Base-by-base conservation (phyloP, 805 yeast species). In the Maudiozyma serrabonitensis region DNA sequence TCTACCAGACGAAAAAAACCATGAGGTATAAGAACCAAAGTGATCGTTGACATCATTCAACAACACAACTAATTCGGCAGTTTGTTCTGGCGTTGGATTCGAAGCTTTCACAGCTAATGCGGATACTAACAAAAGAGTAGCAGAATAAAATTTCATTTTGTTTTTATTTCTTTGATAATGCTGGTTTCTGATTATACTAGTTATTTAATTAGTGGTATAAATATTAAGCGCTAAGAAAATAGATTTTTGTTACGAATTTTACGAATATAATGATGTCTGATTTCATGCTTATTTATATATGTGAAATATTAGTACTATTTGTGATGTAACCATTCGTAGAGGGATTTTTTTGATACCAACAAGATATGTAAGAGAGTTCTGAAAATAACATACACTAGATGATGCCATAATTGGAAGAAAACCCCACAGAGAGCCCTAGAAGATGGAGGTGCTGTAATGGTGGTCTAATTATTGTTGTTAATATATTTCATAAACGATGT, bases 51-150 rank as follows among this genome's bases (percentile, higher is more conserved):
- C 57, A 49, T 57, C 61, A 16, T 45, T 37, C 28, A 57, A 28
- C 45, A 55, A 45, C 26, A 53, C 60, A 34, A 44, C 43, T 35
- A 58, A 48, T 48, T 55, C 59, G 35, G 54, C 51, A 23, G 50
- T 46, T 41, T 54, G 45, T 26, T 19, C 45, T 38, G 50, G 50
- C 16, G 54, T 48, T 34, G 49, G 34, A 23, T 48, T 48, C 11
- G 47, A 32, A 18, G 48, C 49, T 35, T 47, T 48, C 18, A 39
- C 54, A 37, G 45, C 12, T 9, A 38, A 26, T 6, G 51, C 55
- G 4, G 43, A 12, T 6, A 16, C 31, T n/a, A 41, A 12, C 16
- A 31, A 16, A 9, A 25, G 25, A 11, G 35, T n/a, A 31, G 46
- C 46, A 19, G 35, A n/a, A 13, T 38, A 39, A 15, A 46, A 19